phyloP scores from a whole-genome alignment of 2,329 filamentous ascomycete genomes.

The Diaporthe eres region DNA sequence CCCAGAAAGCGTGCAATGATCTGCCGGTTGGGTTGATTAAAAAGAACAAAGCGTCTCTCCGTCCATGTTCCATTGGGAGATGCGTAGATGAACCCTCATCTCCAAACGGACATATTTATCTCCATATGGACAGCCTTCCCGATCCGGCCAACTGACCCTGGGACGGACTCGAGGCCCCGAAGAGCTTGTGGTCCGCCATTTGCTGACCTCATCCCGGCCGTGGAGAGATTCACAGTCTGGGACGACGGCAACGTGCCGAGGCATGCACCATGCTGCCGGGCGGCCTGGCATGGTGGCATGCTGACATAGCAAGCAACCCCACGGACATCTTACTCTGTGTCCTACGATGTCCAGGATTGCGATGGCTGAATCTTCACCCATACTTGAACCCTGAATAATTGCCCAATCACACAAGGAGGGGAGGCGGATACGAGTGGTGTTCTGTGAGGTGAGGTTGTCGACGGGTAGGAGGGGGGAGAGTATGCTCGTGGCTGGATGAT shows the following conservation, averaged over 20 bases:
- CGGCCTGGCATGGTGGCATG: neutral
- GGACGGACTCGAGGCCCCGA: neutral
- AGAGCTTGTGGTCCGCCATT: neutral
- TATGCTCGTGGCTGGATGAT: slow-evolving; percentile 30
- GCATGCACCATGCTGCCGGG: neutral
- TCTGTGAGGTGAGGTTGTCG: neutral
- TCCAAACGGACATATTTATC: neutral
- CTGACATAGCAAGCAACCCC: neutral
- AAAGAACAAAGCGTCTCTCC: neutral
- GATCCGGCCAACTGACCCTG: neutral
- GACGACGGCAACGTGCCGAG: slow-evolving; percentile 16
- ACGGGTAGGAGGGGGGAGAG: neutral
- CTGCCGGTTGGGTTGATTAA: neutral
- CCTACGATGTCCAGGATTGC: neutral
- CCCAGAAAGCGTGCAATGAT: neutral
- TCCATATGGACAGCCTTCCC: neutral
- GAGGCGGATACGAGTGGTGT: neutral
- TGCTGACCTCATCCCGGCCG: neutral
- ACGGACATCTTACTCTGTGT: neutral
- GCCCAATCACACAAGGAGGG: neutral
- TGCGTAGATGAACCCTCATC: neutral
- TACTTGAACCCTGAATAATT: neutral
- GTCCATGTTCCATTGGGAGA: neutral
- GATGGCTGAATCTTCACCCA: too few species aligned
- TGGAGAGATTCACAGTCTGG: neutral